Base-by-base conservation (phyloP, 2,329 filamentous ascomycete species). In the Davidsoniella australis region DNA sequence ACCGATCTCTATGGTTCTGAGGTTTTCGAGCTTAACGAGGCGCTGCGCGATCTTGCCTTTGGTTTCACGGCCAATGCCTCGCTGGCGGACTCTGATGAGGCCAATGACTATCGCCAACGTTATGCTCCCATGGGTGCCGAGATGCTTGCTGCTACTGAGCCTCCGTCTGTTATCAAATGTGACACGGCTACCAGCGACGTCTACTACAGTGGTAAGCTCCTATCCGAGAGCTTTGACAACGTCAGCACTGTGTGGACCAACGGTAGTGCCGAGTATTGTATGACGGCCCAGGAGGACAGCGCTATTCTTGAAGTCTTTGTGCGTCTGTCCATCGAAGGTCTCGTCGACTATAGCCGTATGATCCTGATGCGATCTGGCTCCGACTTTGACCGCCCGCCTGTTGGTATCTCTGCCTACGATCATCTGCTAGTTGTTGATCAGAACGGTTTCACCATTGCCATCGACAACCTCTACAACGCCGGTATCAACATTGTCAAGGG, bases 251-350 rank as follows among this genome's bases (percentile, higher is more conserved):
- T 81, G 0, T 74, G 78, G 64, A 85, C 81, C 2, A 84, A 84
- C 57, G 79, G 79, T 3, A 75, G 71, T 0, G 79, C 76, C 0
- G 61, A 68, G 5, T 85, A 85, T 63, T 85, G 81, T 64, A 75
- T 79, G 62, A 81, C 73, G 1, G 80, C 80, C 0, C 80, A 85
- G 60, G 82, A 85, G 61, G 81, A 85, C 59, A 83, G 79, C 56
- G 81, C 80, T 0, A 73, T 73, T 0, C 70, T 85, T 1, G 78
- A 81, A 56, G 79, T 73, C 4, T 64, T 85, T 24, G 62, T 83
- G 17, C 72, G 81, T 10, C 71, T 71, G 1, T 72, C 76, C 0
- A 62, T 72, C 18, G 66, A 68, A 54, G 70, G 72, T 2, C 58
- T 75, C 4, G 72, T 79, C 3, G 82, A 85, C 59, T 85, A 82